phyloP scores from a whole-genome alignment of 495 filamentous ascomycete genomes.

The Penicillium egyptiacum region DNA sequence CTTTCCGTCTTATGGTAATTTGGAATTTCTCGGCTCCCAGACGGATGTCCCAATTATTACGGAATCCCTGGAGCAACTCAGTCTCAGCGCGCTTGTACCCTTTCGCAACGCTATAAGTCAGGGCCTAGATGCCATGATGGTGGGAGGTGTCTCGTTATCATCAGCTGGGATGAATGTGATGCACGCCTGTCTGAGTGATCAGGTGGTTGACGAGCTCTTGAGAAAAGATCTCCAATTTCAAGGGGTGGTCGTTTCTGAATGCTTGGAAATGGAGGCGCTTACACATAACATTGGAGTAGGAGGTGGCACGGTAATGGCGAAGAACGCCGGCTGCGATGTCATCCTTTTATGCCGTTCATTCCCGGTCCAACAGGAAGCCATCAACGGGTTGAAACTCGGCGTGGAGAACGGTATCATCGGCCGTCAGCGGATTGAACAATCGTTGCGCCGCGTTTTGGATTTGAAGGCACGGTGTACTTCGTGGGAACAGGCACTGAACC shows the following conservation, averaged over 20 bases:
- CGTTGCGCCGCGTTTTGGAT: constrained; percentile 67
- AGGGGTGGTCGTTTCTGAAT: constrained; percentile 90
- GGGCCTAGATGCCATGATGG: constrained; percentile 88
- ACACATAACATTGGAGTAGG: constrained; percentile 91
- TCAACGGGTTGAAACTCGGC: constrained; percentile 78
- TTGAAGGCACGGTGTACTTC: constrained; percentile 77
- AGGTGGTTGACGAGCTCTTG: constrained; percentile 82
- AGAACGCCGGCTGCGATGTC: constrained; percentile 87
- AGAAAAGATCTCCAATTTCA: constrained; percentile 80
- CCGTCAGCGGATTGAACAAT: constrained; percentile 69
- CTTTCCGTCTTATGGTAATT: constrained; percentile 87
- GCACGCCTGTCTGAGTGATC: constrained; percentile 88
- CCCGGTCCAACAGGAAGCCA: constrained; percentile 81
- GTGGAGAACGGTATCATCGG: constrained; percentile 83
- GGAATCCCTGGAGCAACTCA: constrained; percentile 83
- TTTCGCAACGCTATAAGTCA: constrained; percentile 82
- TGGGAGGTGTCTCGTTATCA: constrained; percentile 84
- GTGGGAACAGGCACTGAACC: constrained; percentile 82
- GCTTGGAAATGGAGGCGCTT: constrained; percentile 91
- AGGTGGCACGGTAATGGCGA: constrained; percentile 89
- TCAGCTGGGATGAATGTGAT: constrained; percentile 86
- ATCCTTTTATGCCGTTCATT: constrained; percentile 83
- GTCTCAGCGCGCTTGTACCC: constrained; percentile 76
- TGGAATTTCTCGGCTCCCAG: constrained; percentile 86
- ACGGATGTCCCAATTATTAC: constrained; percentile 89